Base-by-base conservation (phyloP, 257 asterid genomes). In the Leonotis leonurus region DNA sequence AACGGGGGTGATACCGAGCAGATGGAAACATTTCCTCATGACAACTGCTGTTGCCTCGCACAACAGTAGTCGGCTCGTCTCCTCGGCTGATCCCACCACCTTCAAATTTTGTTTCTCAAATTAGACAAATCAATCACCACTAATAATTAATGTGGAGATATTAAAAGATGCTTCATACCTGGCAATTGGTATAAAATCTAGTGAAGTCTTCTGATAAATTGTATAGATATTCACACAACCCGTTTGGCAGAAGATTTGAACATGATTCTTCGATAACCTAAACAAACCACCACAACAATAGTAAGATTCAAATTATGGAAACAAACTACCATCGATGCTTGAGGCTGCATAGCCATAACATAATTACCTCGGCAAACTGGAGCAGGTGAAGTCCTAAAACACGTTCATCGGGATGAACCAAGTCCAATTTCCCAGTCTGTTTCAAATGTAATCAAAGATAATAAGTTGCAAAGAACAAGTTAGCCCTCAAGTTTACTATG, bases 31-130 rank as follows among this genome's bases (percentile, higher is more conserved):
- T 64, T 86, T 77, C 26, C 98, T 77, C 95, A 92, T 92, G 35
- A 89, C 98, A 40, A 85, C 79, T 17, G 95, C 95, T 0, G 98
- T 89, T 56, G 98, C 97, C 81, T 92, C 97, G 26, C 98, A 89
- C 14, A 92, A 66, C 70, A 92, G 62, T 7, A 92, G 97, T 41
- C 98, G 65, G 35, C 95, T 89, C 1, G 80, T 73, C 86, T 89
- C 97, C 83, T 81, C 84, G 0, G 79, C 71, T 6, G 97, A 84
- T 35, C 93, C 95, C 65, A 84, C 89, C 3, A 92, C 97, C 98
- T 92, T 60, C 67, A 63, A 44, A 13, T 11, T 14, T 27, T 6
- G 33, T 2, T 27, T 50, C 25, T n/a, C 33, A 51, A 13, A 45
- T 62, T 35, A 66, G 37, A 62, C 39, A 56, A 35, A 62, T 36